phyloP scores from a whole-genome alignment of 2,329 filamentous ascomycete genomes.

The Fusarium hainanense region DNA sequence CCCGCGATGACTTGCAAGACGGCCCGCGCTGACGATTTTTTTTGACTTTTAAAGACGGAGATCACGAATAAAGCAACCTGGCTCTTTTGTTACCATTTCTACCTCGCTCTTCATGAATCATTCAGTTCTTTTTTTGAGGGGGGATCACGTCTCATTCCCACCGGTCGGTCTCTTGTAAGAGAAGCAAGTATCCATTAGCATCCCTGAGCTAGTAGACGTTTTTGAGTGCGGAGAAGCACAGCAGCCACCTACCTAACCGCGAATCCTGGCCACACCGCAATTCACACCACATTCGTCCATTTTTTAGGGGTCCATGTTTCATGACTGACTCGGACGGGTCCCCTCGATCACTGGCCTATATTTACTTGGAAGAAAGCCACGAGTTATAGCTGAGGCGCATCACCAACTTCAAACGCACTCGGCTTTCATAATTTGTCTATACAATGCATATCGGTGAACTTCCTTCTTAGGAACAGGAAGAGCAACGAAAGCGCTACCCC shows the following conservation, averaged over 20 bases:
- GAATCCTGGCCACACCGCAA: constrained; percentile 16
- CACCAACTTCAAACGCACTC: constrained; percentile 17
- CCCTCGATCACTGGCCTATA: constrained; percentile 19
- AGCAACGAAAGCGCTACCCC: background rate
- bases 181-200: background rate
- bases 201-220: constrained; percentile 25
- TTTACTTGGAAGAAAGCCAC: constrained; percentile 28
- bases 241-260: background rate
- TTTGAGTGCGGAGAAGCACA: constrained; percentile 19
- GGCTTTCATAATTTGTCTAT: background rate
- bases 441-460: constrained; percentile 22
- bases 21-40: constrained; percentile 46
- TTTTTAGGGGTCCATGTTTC: constrained; percentile 27
- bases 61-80: constrained; percentile 49
- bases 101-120: constrained; percentile 13
- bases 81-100: constrained; percentile 1
- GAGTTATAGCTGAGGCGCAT: constrained; percentile 23
- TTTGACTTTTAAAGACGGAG: constrained; percentile 51
- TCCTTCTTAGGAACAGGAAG: constrained; percentile 11
- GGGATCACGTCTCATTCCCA: background rate
- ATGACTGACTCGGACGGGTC: constrained; percentile 23
- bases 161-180: constrained; percentile 23
- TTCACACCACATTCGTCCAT: constrained; percentile 7
- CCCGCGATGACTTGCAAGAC: constrained; percentile 48
- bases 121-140: constrained; percentile 26